A percentile compares a stretch with the other conserved stretches of the same genome.
Evolutionary conservation across 2,329 filamentous ascomycete genomes (phyloP).

Genomic region (Colletotrichum lini): DNA sequence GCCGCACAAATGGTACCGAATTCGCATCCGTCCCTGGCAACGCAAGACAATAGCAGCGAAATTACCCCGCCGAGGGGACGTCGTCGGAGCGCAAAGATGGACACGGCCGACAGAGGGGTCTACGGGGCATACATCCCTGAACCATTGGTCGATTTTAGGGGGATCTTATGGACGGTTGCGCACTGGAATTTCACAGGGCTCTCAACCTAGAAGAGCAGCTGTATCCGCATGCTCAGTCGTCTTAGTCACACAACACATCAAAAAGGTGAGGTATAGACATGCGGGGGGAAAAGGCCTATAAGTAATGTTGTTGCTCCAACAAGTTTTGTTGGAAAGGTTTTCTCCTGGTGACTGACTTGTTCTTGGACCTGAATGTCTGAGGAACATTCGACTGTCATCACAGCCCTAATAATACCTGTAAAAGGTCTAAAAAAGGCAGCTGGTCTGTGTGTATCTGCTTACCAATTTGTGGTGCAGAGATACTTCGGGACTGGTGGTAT

Average conservation of each 20-base stretch:
- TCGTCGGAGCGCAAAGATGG: conserved; percentile 36
- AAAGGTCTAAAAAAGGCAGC: not conserved
- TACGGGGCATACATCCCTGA: conserved; percentile 27
- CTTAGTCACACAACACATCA: not conserved
- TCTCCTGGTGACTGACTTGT: no score
- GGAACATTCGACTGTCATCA: not conserved
- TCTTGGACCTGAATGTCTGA: not conserved
- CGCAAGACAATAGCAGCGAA: conserved; percentile 27
- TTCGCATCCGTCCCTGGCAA: conserved; percentile 5
- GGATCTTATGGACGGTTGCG: not conserved
- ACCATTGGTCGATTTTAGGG: conserved; percentile 36
- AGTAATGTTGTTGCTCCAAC: not conserved
- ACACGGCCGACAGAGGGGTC: conserved; percentile 41
- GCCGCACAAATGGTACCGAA: conserved; percentile 31
- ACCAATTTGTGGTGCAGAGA: conserved; percentile 38
- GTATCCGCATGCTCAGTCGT: conserved; percentile 8
- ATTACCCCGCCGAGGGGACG: conserved; percentile 43
- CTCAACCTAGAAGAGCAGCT: conserved; percentile 28
- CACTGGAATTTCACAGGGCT: conserved; percentile 33
- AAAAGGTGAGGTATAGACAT: no score
- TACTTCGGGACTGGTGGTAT: conserved; percentile 21
- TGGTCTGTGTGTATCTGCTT: conserved; percentile 41
- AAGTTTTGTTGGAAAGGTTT: not conserved
- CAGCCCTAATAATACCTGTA: not conserved
- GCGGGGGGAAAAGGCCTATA: not conserved